Evolutionary conservation across 805 yeast species (phyloP), one percentile per base, ranked within the genome.

Genomic region (Metschnikowia cerradonensis): DNA sequence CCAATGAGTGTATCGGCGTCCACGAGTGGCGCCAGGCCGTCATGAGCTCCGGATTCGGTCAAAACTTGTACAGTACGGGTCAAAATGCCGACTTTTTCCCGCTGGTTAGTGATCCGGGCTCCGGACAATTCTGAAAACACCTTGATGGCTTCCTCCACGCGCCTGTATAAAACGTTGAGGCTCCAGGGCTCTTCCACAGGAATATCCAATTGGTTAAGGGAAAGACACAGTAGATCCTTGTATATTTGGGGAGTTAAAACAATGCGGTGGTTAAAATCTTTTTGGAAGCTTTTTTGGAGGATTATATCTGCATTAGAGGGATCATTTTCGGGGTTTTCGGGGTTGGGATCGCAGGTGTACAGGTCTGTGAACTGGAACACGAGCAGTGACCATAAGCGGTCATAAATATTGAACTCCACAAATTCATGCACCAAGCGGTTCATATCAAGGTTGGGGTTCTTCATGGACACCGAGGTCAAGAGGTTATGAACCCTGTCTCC

Each of bases 1-100:
- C 90, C 84, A 3, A 91, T 76, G 20, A 91, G 68, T 0, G 88
- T 81, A 62, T 91, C 98, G 0, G 97, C 98, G 67, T 86, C 91
- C 6, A 88, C 72, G 0, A 75, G 60, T 3, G 73, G 47, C 4
- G 64, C 65, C 31, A 50, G 17, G 37, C 44, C 23, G 20, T 19
- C 40, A 14, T 52, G 37, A 8, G 47, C 32, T 30, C 52, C 26
- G 3, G 34, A 37, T 39, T 48, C 50, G 2, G 89, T 78, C 22
- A 90, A 60, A 0, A 71, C 66, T 37, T 75, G 68, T 22, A 89
- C 70, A 0, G 90, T 80, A 0, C 75, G 68, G 1, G 78, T 62
- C 4, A 90, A 64, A 1, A 80, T 69, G 4, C 65, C 63, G 22
- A 80, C 66, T 62, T 86, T 85, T 4, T 68, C 66, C 1, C 67